These are phyloP conservation scores for Bruguiera hainesii DNA, from an alignment of 441 rosid genomes.

Conservation along the genomic window DNA sequence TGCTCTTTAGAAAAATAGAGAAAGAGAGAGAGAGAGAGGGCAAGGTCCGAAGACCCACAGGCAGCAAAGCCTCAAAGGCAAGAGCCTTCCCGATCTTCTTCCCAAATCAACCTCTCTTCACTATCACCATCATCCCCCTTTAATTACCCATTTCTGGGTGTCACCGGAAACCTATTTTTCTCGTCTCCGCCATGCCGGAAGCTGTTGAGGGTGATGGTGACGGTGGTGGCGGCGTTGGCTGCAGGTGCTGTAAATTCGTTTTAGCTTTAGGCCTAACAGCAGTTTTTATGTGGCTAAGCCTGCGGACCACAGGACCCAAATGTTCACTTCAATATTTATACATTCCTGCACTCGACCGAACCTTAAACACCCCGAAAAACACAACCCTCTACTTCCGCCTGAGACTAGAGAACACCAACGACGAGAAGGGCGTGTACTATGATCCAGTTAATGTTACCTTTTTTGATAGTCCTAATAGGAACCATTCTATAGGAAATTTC, in stretches of 20 bases:
- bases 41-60: no score
- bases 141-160: neutral
- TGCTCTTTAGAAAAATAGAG: no score
- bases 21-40: no score
- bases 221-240: slow-evolving; percentile 19
- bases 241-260: slow-evolving; percentile 42
- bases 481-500: slow-evolving; percentile 19
- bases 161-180: neutral
- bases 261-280: slow-evolving; percentile 52
- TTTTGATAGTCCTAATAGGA: slow-evolving; percentile 20
- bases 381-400: slow-evolving; percentile 43
- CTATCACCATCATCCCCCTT: neutral
- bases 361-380: slow-evolving; percentile 25
- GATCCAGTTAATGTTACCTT: slow-evolving; percentile 50
- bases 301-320: slow-evolving; percentile 50
- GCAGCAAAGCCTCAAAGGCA: no score
- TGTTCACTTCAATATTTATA: slow-evolving; percentile 39
- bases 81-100: no score
- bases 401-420: slow-evolving; percentile 53
- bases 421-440: slow-evolving; percentile 59
- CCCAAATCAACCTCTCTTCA: neutral
- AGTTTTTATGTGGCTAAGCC: slow-evolving; percentile 66
- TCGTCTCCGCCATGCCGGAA: slow-evolving; percentile 26
- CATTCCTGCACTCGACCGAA: slow-evolving; percentile 56
- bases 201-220: neutral